These are phyloP conservation scores for Tylopilus vinaceipallidus DNA, from an alignment of 768 basidiomycete genomes.

Conservation along the genomic window DNA sequence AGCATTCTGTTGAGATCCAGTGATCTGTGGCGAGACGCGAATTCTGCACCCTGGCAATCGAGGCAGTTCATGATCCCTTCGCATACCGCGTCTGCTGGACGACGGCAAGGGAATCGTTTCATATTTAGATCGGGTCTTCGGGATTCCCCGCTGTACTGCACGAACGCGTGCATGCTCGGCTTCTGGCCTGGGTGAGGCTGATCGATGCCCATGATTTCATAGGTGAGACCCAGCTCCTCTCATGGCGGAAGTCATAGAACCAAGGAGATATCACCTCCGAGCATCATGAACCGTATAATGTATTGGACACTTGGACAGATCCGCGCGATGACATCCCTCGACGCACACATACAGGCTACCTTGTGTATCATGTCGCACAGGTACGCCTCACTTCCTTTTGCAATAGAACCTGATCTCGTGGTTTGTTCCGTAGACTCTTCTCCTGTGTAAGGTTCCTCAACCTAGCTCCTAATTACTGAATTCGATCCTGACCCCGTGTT, in stretches of 20 bases:
- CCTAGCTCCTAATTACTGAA: no score
- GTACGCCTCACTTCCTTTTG: conserved; percentile 27
- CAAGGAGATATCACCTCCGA: conserved; percentile 20
- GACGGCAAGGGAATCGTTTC: conserved; percentile 33
- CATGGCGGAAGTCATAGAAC: conserved; percentile 8
- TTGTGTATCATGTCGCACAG: conserved; percentile 36
- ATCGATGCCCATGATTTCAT: conserved; percentile 2
- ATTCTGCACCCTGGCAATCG: conserved; percentile 12
- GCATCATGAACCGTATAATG: conserved; percentile 24
- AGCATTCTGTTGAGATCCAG: conserved; percentile 33
- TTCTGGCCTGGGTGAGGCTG: neutral
- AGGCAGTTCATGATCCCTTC: conserved; percentile 16
- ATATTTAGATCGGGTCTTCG: conserved; percentile 46
- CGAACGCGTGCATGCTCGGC: conserved; percentile 20
- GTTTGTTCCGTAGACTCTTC: conserved; percentile 28
- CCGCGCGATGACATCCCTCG: conserved; percentile 24
- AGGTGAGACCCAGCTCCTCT: conserved; percentile 30
- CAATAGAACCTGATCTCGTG: conserved; percentile 21
- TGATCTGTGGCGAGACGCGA: conserved; percentile 40
- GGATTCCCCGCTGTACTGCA: conserved; percentile 34
- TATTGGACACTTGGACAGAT: conserved; percentile 28
- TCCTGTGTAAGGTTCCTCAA: conserved; percentile 34
- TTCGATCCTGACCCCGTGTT: conserved; percentile 30
- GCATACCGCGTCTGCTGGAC: no score
- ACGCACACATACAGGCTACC: conserved; percentile 33